phyloP scores from a whole-genome alignment of 2,329 filamentous ascomycete species.

The Daldinia eschscholtzii region DNA sequence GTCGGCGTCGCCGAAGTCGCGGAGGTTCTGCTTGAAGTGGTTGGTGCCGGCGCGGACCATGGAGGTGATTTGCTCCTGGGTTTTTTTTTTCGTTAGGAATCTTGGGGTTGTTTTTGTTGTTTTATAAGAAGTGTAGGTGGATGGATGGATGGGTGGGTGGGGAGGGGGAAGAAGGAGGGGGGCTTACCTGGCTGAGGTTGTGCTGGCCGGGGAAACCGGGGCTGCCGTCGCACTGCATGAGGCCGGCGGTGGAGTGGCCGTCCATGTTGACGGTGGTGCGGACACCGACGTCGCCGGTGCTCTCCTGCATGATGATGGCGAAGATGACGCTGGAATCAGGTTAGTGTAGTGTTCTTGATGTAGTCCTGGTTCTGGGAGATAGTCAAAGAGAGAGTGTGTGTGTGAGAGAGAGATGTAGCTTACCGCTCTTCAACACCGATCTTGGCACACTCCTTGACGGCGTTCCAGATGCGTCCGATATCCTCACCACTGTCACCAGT shows the following conservation, averaged over 20 bases:
- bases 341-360: too few species aligned
- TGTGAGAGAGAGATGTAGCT: too few species aligned
- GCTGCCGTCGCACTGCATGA: slow-evolving; percentile 57
- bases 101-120: too few species aligned
- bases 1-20: slow-evolving; percentile 48
- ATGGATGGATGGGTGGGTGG: too few species aligned
- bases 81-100: slow-evolving; percentile 1
- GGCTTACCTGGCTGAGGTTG: slow-evolving; percentile 50
- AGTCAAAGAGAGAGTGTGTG: too few species aligned
- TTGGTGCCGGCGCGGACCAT: slow-evolving; percentile 52
- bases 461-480: slow-evolving; percentile 53
- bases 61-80: slow-evolving; percentile 52
- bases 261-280: slow-evolving; percentile 53
- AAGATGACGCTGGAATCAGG: slow-evolving; percentile 52
- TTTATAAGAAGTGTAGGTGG: not conserved
- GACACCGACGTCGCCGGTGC: slow-evolving; percentile 56
- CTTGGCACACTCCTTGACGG: slow-evolving; percentile 50
- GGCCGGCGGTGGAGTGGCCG: slow-evolving; percentile 53
- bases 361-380: not conserved
- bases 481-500: slow-evolving; percentile 53
- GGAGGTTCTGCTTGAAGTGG: slow-evolving; percentile 50
- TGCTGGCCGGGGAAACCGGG: slow-evolving; percentile 53
- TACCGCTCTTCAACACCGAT: slow-evolving; percentile 52
- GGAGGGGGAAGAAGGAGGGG: too few species aligned
- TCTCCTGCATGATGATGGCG: slow-evolving; percentile 59